phyloP scores from a whole-genome alignment of 805 yeast genomes.

The Yamadazyma ubonensis region DNA sequence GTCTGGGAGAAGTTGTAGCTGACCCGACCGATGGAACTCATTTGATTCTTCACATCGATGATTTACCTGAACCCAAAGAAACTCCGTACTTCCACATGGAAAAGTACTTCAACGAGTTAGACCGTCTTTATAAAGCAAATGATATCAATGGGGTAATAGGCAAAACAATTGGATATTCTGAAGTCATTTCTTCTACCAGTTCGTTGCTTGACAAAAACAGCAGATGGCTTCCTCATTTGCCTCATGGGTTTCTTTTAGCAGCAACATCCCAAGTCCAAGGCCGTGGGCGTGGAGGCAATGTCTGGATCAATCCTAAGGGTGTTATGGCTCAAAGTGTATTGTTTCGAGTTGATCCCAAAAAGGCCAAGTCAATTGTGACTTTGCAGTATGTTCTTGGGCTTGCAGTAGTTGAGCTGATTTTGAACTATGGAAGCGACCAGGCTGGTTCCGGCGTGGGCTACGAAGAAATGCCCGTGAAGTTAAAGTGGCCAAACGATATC shows the following conservation, averaged over 20 bases:
- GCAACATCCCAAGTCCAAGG: conserved; percentile 90
- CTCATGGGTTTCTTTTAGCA: conserved; percentile 65
- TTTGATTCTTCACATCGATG: conserved; percentile 45
- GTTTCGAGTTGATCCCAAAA: conserved; percentile 49
- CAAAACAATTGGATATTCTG: conserved; percentile 68
- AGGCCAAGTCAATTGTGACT: conserved; percentile 64
- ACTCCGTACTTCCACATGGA: conserved; percentile 75
- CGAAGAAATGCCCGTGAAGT: conserved; percentile 70
- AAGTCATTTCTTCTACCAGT: conserved; percentile 86
- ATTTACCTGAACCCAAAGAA: conserved; percentile 47
- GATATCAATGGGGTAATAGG: conserved; percentile 49
- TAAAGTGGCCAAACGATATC: conserved; percentile 98
- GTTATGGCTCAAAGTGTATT: conserved; percentile 80
- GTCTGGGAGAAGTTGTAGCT: conserved; percentile 24
- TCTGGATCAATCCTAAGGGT: conserved; percentile 94
- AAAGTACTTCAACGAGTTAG: conserved; percentile 50
- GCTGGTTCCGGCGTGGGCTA: conserved; percentile 52
- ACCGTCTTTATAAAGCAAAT: conserved; percentile 20
- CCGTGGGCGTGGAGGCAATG: conserved; percentile 90
- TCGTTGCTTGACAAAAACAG: conserved; percentile 75
- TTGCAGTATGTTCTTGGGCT: conserved; percentile 82
- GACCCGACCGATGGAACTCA: conserved; percentile 41
- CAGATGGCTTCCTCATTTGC: conserved; percentile 53
- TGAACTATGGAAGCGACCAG: conserved; percentile 47
- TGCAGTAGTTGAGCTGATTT: conserved; percentile 78